Base-by-base conservation (phyloP, 139 green algal species). In the Eudorina sp. region DNA sequence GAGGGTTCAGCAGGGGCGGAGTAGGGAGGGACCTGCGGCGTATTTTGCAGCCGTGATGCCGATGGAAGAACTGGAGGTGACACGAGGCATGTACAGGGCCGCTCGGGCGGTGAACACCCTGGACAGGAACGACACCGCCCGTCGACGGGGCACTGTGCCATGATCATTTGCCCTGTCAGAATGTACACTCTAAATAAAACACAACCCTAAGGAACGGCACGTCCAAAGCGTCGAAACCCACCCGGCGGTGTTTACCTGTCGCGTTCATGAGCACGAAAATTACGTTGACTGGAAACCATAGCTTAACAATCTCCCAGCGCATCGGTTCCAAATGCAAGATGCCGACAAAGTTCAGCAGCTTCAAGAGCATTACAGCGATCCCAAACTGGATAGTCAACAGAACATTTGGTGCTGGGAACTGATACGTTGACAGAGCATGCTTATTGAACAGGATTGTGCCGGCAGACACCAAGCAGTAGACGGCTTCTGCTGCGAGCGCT, bases 201-300 rank as follows among this genome's bases (percentile, higher is more conserved):
- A n/a, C n/a, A n/a, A n/a, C n/a, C n/a, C n/a, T n/a, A n/a, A n/a
- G n/a, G n/a, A n/a, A n/a, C n/a, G n/a, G n/a, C n/a, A n/a, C n/a
- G n/a, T n/a, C n/a, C n/a, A n/a, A n/a, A n/a, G n/a, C n/a, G n/a
- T n/a, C n/a, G n/a, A n/a, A n/a, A n/a, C n/a, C n/a, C n/a, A n/a
- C n/a, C n/a, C n/a, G n/a, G 34, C 38, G 2, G 36, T 11, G 45
- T 55, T 31, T n/a, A 85, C 78, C 78, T 29, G 78, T 77, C 19
- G 80, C 80, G 58, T 86, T 86, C 80, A 86, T 86, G 4, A 86
- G 60, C 34, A 99, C 97, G 89, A 99, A 99, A 23, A 99, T 95
- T 41, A 98, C 21, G 88, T 99, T 99, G 23, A 98, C 95, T 4
- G 97, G 97, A 45, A 97, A 75, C 97, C 97, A 98, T 0, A 93